These are phyloP conservation scores for Cladosporium sp. DNA, from an alignment of 2,329 filamentous ascomycete genomes.

Conservation along the genomic window DNA sequence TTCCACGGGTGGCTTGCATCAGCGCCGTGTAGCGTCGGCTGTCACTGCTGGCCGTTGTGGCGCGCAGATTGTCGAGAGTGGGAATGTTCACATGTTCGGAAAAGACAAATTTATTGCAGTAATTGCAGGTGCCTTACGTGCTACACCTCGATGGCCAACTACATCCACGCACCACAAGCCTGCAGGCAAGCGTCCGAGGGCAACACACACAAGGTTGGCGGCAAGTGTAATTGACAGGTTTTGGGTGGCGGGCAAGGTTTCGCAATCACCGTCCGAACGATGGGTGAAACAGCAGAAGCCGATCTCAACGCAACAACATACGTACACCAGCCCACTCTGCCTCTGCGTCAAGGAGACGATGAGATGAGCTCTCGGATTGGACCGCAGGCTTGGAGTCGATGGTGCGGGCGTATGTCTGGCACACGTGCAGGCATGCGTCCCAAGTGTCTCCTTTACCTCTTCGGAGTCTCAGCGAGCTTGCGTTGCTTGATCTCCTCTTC, in stretches of 20 bases:
- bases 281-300: constrained; percentile 1
- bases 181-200: neutral
- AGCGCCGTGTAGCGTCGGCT: constrained; percentile 5
- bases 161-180: neutral
- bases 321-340: constrained; percentile 9
- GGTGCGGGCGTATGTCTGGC: neutral
- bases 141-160: neutral
- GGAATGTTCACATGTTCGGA: neutral
- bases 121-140: neutral
- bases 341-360: neutral
- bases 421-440: constrained; percentile 13
- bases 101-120: neutral
- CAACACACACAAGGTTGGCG: constrained; percentile 1
- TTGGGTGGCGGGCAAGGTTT: constrained; percentile 8
- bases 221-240: neutral
- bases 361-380: constrained; percentile 1
- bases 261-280: neutral
- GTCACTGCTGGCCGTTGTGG: neutral
- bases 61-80: neutral
- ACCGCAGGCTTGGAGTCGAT: constrained; percentile 3
- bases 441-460: neutral
- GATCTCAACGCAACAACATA: constrained; percentile 15
- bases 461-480: neutral
- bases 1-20: constrained; percentile 15
- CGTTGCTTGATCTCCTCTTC: neutral